phyloP scores from a whole-genome alignment of 768 basidiomycete species.

The Pulveroboletus ravenelii region DNA sequence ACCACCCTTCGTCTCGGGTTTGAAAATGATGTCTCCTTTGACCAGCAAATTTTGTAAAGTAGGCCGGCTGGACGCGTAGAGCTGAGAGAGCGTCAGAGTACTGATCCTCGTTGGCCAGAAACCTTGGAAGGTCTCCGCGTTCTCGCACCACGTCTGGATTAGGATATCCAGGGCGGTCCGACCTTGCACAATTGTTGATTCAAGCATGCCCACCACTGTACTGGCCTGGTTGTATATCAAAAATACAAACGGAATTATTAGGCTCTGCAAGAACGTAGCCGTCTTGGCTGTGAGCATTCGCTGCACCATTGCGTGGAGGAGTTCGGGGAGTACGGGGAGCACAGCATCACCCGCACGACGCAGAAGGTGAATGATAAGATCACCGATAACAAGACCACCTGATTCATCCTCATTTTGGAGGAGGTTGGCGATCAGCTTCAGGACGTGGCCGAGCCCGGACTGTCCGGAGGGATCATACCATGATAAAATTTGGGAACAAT shows the following conservation, averaged over 20 bases:
- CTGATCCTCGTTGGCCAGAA: constrained; percentile 90
- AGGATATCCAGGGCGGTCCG: constrained; percentile 77
- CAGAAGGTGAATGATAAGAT: constrained; percentile 89
- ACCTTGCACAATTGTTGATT: constrained; percentile 55
- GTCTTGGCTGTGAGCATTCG: constrained; percentile 85
- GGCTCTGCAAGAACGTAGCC: constrained; percentile 87
- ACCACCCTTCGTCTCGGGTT: constrained; percentile 78
- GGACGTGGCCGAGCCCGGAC: constrained; percentile 69
- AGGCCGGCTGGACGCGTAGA: constrained; percentile 64
- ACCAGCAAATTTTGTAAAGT: constrained; percentile 67
- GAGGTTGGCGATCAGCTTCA: constrained; percentile 72
- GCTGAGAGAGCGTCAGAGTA: constrained; percentile 71
- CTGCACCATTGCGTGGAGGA: constrained; percentile 77
- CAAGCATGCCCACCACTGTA: constrained; percentile 71
- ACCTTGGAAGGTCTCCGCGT: constrained; percentile 90
- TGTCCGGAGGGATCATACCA: constrained; percentile 69
- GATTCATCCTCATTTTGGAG: constrained; percentile 83
- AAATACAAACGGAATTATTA: constrained; percentile 92
- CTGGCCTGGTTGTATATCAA: constrained; percentile 84
- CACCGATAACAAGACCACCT: constrained; percentile 89
- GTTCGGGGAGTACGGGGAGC: constrained; percentile 79
- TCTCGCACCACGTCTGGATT: constrained; percentile 93
- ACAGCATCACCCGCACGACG: constrained; percentile 77
- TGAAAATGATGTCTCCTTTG: constrained; percentile 89
- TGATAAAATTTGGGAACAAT: constrained; percentile 70